A percentile compares a stretch with the other conserved stretches of the same genome.
Evolutionary conservation across 1,284 basidiomycete genomes (phyloP).

Genomic region (Ustilago crameri): DNA sequence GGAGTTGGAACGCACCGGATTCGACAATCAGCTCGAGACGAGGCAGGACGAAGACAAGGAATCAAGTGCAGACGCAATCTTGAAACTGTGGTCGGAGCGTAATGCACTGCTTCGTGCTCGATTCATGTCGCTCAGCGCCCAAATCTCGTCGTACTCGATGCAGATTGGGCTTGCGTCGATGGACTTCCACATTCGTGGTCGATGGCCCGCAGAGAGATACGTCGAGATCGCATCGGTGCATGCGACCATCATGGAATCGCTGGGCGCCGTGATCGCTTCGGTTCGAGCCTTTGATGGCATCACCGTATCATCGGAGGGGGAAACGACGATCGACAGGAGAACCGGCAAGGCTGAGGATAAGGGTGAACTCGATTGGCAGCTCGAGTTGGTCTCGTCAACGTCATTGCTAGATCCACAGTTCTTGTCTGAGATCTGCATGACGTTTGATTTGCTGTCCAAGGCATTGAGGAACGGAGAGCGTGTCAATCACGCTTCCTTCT

Average conservation of each 20-base stretch:
- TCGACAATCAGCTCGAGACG: constrained; percentile 72
- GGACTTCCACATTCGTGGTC: constrained; percentile 70
- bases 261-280: constrained; percentile 31
- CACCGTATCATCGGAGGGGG: constrained; percentile 3
- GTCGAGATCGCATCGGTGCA: constrained; percentile 68
- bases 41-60: constrained; percentile 40
- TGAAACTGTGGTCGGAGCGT: constrained; percentile 25
- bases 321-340: background rate
- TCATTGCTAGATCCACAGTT: constrained; percentile 53
- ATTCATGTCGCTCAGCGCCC: constrained; percentile 70
- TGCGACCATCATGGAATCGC: constrained; percentile 52
- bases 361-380: constrained; percentile 37
- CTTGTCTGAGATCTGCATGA: constrained; percentile 49
- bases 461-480: constrained; percentile 46
- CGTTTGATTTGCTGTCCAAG: constrained; percentile 49
- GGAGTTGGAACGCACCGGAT: constrained; percentile 55
- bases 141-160: constrained; percentile 68
- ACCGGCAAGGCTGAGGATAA: too few relatives aligned
- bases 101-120: constrained; percentile 58
- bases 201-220: constrained; percentile 73
- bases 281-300: constrained; percentile 29
- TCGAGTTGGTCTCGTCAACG: constrained; percentile 38
- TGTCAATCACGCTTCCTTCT: constrained; percentile 38
- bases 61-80: constrained; percentile 31
- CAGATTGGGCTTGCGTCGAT: constrained; percentile 71